Evolutionary conservation across 202 grass and related monocot genomes (phyloP).

Genomic region (Schoenoplectus tabernaemontani): DNA sequence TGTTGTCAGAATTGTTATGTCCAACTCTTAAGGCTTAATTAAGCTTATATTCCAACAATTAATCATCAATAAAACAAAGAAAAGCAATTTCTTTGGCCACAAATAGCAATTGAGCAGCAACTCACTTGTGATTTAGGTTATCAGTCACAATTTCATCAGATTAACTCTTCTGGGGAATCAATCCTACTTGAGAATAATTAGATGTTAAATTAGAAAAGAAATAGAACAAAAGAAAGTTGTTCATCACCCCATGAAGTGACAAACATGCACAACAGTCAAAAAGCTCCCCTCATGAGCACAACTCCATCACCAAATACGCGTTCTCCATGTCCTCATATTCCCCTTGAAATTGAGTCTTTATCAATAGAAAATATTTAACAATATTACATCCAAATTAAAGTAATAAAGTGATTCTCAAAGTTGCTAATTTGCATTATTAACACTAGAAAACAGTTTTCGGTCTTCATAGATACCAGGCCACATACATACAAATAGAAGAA

Average conservation of each 20-base stretch:
- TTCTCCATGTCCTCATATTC: conserved; percentile 51
- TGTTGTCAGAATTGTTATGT: conserved; percentile 25
- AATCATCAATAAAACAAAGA: not conserved
- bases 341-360: conserved; percentile 31
- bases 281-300: conserved; percentile 65
- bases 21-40: not conserved
- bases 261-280: conserved; percentile 81
- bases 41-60: not conserved
- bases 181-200: not conserved
- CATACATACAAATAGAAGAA: too few relatives aligned
- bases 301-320: conserved; percentile 65
- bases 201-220: not conserved
- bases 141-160: not conserved
- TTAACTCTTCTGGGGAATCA: not conserved
- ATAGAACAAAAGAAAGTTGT: not conserved
- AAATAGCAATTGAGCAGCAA: not conserved
- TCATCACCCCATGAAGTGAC: conserved; percentile 79
- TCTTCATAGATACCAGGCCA: too few relatives aligned
- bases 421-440: not conserved
- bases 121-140: not conserved
- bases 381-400: not conserved
- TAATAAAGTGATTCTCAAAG: not conserved
- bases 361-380: not conserved
- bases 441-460: too few relatives aligned
- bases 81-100: not conserved